Evolutionary conservation across 2,329 filamentous ascomycete genomes (phyloP), one percentile per base, ranked within the genome.

Genomic region (Aspergillus uvarum): DNA sequence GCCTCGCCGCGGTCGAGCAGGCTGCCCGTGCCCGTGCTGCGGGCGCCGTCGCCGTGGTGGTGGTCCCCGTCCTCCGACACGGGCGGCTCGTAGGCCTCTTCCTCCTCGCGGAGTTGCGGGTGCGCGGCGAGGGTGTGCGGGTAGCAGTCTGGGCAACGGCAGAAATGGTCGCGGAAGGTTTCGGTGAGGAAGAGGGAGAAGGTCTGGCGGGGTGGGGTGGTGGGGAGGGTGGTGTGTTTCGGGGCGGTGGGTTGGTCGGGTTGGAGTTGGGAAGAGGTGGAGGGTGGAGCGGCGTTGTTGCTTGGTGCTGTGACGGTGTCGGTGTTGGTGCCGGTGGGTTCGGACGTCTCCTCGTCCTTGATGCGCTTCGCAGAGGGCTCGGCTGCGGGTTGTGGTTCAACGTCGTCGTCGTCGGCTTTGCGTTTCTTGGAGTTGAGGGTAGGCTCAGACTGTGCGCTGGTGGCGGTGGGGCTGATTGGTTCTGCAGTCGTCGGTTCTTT

Each of bases 41-140:
- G 77, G 38, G 74, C 75, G 14, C 75, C 79, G 19, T 74, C 71
- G 31, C 77, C 77, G 32, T 73, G 75, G 16, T 73, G 75, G 16
- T 74, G 79, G 2, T 83, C 85, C 2, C 81, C 84, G 16, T 83
- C 81, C 1, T 87, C 85, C 0, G 92, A 96, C 5, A 97, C 80
- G 1, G 94, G 92, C 0, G 94, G 95, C 70, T 97, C 92, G 76
- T 99, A 99, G 1, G 87, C 88, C 35, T 96, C 92, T 80, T 99
- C 95, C 76, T 96, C 92, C 70, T 98, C 93, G 10, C 96, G 87
- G 11, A 99, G 89, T 70, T 96, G 90, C 0, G 87, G 86, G 72
- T 96, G 87, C 0, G 81, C 78, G 57, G 85, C 80, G 1, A 98
- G 84, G 7, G 26, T 29, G 12, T 85, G 79, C 1, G 87, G 87